Evolutionary conservation across 2,329 filamentous ascomycete species (phyloP), one percentile per base, ranked within the genome.

Genomic region (Calycina herbarum): DNA sequence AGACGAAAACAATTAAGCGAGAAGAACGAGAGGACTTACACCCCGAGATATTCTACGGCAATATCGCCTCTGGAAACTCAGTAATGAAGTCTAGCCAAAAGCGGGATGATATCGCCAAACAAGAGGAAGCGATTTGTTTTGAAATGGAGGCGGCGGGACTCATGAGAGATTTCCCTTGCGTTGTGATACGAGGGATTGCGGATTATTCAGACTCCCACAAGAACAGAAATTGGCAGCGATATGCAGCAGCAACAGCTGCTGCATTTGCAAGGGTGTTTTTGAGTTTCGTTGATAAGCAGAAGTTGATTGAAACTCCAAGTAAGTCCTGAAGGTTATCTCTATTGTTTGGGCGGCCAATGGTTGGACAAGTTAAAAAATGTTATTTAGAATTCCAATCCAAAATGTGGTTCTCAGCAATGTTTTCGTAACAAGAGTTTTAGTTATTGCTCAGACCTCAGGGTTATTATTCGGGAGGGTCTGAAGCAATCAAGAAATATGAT

Each of bases 141-240:
- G 64, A 70, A 45, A 68, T 68, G 64, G 66, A 68, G 45, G 64
- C 68, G 8, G 63, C 66, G 1, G 66, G 66, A 2, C 29, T 68
- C 8, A 59, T 63, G 64, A 33, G 67, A 31, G 24, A 33, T 33
- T 65, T 66, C 40, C 67, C 57, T 6, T 69, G 67, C 45, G 42
- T 70, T 1, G 65, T 70, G 11, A 69, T 70, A 2, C 17, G 68
- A 35, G 68, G 68, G 5, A 69, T 70, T 35, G 66, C 61, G 38
- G 67, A 70, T 31, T 70, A 69, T 31, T 57, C 63, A 1, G 67
- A 67, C 63, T 66, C 65, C 2, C 67, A 69, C 51, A 67, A 65
- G 54, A 61, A 65, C 24, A 61, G 64, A 11, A 31, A n/a, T 5
- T 69, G 67, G 67, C 67, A 69, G n/a, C n/a, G 11, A 4, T 68